Evolutionary conservation across 1,284 basidiomycete species (phyloP).

Genomic region (Cryptococcus sp.): DNA sequence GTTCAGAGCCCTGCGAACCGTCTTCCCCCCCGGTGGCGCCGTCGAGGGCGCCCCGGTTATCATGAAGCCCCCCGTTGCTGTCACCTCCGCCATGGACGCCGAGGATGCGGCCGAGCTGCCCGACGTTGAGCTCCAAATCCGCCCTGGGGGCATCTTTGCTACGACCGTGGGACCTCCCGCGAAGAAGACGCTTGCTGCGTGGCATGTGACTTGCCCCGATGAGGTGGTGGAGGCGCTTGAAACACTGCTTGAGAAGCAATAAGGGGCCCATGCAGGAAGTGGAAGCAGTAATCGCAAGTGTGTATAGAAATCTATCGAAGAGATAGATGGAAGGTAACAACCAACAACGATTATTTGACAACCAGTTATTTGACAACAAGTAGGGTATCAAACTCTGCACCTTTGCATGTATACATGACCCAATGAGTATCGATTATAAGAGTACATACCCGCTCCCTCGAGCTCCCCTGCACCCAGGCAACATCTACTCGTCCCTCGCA

Average conservation of each 20-base stretch:
- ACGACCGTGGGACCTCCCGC: constrained; percentile 80
- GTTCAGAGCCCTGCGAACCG: constrained; percentile 74
- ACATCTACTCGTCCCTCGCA: constrained; percentile 1
- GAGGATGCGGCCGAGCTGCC: constrained; percentile 48
- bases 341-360: background rate
- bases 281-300: background rate
- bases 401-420: background rate
- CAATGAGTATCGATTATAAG: background rate
- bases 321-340: background rate
- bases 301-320: background rate
- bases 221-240: constrained; percentile 49
- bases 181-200: constrained; percentile 80
- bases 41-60: constrained; percentile 52
- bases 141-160: constrained; percentile 72
- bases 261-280: background rate
- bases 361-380: background rate
- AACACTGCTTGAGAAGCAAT: constrained; percentile 24
- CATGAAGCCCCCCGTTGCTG: constrained; percentile 70
- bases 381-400: background rate
- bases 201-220: constrained; percentile 70
- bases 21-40: constrained; percentile 52
- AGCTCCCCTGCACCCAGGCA: constrained; percentile 7
- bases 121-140: constrained; percentile 63
- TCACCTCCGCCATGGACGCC: constrained; percentile 55
- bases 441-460: constrained; percentile 1